Evolutionary conservation across 2,329 filamentous ascomycete genomes (phyloP).

Genomic region (Tolypocladium guangdongense): DNA sequence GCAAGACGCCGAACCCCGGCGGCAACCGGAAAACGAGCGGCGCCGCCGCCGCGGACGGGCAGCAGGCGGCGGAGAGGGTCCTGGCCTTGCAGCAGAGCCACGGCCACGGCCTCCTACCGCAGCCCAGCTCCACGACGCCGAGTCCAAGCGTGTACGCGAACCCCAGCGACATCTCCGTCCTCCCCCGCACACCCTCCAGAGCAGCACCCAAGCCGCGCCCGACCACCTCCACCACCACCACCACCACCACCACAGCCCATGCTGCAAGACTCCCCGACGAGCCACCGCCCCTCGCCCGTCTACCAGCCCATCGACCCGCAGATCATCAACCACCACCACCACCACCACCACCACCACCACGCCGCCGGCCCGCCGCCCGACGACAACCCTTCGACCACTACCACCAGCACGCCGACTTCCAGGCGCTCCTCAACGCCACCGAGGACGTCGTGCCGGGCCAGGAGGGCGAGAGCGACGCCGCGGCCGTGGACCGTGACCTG

Average conservation of each 20-base stretch:
- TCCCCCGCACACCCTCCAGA: constrained; percentile 21
- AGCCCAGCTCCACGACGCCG: constrained; percentile 9
- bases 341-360: constrained; percentile 14
- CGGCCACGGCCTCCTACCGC: constrained; percentile 13
- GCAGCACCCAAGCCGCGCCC: constrained; percentile 6
- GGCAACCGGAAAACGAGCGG: constrained; percentile 11
- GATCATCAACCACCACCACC: constrained; percentile 37
- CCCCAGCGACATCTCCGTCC: constrained; percentile 34
- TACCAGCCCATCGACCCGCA: constrained; percentile 51
- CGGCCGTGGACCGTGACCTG: constrained; percentile 36
- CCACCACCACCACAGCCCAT: constrained; percentile 21
- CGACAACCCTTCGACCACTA: constrained; percentile 29
- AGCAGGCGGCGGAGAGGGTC: constrained; percentile 8
- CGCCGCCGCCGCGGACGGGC: background rate
- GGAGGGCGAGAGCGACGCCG: constrained; percentile 20
- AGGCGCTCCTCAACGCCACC: constrained; percentile 40
- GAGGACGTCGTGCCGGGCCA: constrained; percentile 23
- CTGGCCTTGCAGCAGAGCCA: constrained; percentile 20
- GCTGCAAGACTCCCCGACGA: constrained; percentile 18
- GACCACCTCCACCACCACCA: constrained; percentile 11
- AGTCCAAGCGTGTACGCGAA: constrained; percentile 33
- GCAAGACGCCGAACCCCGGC: constrained; percentile 38
- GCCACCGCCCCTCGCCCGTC: constrained; percentile 19
- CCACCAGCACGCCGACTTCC: constrained; percentile 37
- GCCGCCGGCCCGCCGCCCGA: constrained; percentile 5